Evolutionary conservation across 73 alveolate species (phyloP).

Genomic region (Urostyla sp.): DNA sequence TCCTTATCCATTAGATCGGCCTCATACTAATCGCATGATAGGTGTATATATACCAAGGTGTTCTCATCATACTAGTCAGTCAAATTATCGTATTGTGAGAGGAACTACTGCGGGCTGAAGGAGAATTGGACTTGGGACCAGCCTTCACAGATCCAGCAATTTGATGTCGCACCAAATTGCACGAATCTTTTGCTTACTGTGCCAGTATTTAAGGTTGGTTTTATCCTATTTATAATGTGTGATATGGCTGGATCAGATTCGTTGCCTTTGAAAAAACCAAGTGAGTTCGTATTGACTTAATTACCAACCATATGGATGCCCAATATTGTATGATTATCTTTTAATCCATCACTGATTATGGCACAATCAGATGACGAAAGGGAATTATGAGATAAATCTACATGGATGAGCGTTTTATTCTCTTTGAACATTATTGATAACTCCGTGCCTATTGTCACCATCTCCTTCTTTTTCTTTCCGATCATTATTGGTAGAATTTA

Average conservation of each 20-base stretch:
- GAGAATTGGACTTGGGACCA: constrained; percentile 76
- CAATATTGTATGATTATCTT: constrained; percentile 83
- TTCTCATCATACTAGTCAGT: constrained; percentile 22
- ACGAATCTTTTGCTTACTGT: constrained; percentile 15
- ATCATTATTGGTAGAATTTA: not conserved
- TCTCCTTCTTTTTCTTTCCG: constrained; percentile 32
- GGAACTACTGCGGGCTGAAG: constrained; percentile 66
- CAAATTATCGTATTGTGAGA: constrained; percentile 5
- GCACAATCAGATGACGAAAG: constrained; percentile 43
- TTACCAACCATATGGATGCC: constrained; percentile 94
- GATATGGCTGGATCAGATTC: constrained; percentile 32
- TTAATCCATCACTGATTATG: constrained; percentile 82
- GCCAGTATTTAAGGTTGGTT: constrained; percentile 7
- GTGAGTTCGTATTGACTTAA: constrained; percentile 62
- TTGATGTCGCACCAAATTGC: constrained; percentile 28
- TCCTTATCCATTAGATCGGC: constrained; percentile 56
- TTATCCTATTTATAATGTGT: constrained; percentile 27
- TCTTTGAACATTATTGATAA: constrained; percentile 52
- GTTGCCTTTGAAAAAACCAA: constrained; percentile 1
- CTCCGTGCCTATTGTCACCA: constrained; percentile 14
- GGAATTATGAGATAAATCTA: constrained; percentile 65
- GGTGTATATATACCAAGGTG: constrained; percentile 74
- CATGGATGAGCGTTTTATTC: constrained; percentile 55
- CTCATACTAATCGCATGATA: constrained; percentile 74
- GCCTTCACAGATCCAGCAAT: constrained; percentile 93